Evolutionary conservation across 768 basidiomycete genomes (phyloP).

Genomic region (Boletus insuetus): DNA sequence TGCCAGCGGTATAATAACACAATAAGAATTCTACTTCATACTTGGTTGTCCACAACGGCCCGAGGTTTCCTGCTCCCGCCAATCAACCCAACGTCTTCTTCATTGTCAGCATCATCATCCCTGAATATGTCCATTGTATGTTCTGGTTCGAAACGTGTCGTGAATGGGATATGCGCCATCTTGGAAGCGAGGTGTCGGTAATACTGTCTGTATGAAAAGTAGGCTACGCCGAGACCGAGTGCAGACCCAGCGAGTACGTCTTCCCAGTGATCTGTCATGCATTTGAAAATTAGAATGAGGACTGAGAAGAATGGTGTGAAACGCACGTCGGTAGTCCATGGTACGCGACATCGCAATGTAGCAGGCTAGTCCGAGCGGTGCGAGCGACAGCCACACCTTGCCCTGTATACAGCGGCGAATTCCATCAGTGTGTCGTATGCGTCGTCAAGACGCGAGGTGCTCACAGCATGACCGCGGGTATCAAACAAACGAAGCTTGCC

Average conservation of each 20-base stretch:
- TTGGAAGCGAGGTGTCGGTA: slow-evolving; percentile 64
- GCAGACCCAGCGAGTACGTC: slow-evolving; percentile 80
- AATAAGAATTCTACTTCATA: not conserved
- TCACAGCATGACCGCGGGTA: slow-evolving; percentile 64
- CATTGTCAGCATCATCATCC: slow-evolving; percentile 13
- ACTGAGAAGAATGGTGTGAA: not conserved
- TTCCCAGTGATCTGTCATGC: slow-evolving; percentile 76
- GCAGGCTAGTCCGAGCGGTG: slow-evolving; percentile 72
- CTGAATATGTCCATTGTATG: not conserved
- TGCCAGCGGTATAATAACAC: not conserved
- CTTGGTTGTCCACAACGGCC: not conserved
- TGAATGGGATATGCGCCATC: slow-evolving; percentile 62
- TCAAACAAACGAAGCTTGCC: slow-evolving; percentile 93
- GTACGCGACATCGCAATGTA: slow-evolving; percentile 82
- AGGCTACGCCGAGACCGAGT: slow-evolving; percentile 69
- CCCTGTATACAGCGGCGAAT: slow-evolving; percentile 29
- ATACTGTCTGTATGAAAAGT: slow-evolving; percentile 80
- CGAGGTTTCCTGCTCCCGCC: slow-evolving; percentile 14
- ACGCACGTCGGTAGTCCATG: slow-evolving; percentile 87
- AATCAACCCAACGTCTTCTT: slow-evolving; percentile 19
- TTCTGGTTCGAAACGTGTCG: slow-evolving; percentile 52
- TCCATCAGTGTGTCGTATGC: not conserved
- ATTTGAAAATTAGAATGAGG: not conserved
- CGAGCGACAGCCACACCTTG: slow-evolving; percentile 80
- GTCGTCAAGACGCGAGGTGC: slow-evolving; percentile 12